Evolutionary conservation across 805 yeast genomes (phyloP).

Genomic region (Metschnikowia shivogae): DNA sequence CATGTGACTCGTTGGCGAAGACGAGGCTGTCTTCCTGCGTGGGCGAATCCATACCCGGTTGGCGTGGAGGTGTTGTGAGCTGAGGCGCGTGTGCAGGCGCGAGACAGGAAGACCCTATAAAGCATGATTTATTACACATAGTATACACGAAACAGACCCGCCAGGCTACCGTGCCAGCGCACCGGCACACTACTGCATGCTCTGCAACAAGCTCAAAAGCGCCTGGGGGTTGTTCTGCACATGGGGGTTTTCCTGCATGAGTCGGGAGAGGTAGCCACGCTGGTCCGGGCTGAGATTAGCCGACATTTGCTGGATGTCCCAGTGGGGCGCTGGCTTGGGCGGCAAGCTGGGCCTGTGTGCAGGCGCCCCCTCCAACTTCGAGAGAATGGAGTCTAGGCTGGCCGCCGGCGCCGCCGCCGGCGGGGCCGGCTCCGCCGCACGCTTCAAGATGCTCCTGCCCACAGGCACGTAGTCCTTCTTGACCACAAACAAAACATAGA

Average conservation of each 20-base stretch:
- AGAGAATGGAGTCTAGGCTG: constrained; percentile 24
- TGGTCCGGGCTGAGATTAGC: constrained; percentile 15
- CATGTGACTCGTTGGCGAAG: constrained; percentile 22
- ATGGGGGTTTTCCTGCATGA: constrained; percentile 18
- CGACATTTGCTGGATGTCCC: constrained; percentile 2
- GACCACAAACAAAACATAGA: constrained; percentile 33
- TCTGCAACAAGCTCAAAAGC: constrained; percentile 14
- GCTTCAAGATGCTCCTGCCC: constrained; percentile 20
- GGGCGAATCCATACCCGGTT: constrained; percentile 7
- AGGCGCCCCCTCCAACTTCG: constrained; percentile 20
- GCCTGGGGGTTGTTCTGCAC: constrained; percentile 18
- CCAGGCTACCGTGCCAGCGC: background rate
- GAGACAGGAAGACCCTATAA: no score
- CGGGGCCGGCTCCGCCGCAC: background rate
- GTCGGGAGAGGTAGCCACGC: constrained; percentile 12
- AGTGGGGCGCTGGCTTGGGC: background rate
- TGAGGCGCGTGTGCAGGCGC: background rate
- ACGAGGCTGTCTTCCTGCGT: constrained; percentile 28
- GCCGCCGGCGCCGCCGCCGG: constrained; percentile 6
- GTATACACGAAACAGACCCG: background rate
- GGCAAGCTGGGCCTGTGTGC: background rate
- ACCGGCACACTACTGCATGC: constrained; percentile 9
- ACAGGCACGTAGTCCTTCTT: constrained; percentile 32
- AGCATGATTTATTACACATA: background rate
- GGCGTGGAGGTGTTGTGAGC: background rate